Evolutionary conservation across 305 asterid genomes (phyloP).

Genomic region (Rubia balearica): DNA sequence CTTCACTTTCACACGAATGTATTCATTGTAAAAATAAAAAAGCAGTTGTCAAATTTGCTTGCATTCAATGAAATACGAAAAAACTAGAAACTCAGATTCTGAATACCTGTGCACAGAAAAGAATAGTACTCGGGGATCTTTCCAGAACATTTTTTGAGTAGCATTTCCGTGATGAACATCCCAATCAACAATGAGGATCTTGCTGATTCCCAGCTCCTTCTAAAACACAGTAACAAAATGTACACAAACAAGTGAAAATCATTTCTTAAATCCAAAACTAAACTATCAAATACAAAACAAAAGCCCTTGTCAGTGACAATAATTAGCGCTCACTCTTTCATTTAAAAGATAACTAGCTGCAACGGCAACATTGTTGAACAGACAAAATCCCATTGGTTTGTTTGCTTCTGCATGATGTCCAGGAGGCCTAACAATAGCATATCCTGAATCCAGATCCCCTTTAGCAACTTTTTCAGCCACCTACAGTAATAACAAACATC

Average conservation of each 20-base stretch:
- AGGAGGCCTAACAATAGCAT: conserved; percentile 97
- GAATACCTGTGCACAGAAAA: conserved; percentile 94
- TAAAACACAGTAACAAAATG: conserved; percentile 18
- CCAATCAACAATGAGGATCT: conserved; percentile 91
- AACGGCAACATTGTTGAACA: conserved; percentile 80
- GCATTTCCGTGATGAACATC: conserved; percentile 99
- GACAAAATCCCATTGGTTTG: conserved; percentile 95
- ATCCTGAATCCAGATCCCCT: conserved; percentile 77
- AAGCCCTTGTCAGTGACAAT: conserved; percentile 8
- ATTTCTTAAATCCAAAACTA: conserved; percentile 3
- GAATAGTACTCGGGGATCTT: conserved; percentile 83
- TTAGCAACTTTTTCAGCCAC: conserved; percentile 80
- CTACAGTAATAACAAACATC: conserved; percentile 27
- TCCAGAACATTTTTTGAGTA: conserved; percentile 85
- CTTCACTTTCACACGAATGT: neutral
- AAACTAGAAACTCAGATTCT: conserved; percentile 4
- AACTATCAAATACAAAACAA: conserved; percentile 6
- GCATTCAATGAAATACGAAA: neutral
- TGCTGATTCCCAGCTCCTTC: conserved; percentile 72
- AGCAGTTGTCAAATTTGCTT: neutral
- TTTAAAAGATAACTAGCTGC: conserved; percentile 71
- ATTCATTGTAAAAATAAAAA: neutral
- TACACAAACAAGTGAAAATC: neutral
- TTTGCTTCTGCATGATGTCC: conserved; percentile 93
- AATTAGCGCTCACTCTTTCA: conserved; percentile 57